Conservation (phyloP, 352 stramenopile species). For the Achlya hypogyna region DNA sequence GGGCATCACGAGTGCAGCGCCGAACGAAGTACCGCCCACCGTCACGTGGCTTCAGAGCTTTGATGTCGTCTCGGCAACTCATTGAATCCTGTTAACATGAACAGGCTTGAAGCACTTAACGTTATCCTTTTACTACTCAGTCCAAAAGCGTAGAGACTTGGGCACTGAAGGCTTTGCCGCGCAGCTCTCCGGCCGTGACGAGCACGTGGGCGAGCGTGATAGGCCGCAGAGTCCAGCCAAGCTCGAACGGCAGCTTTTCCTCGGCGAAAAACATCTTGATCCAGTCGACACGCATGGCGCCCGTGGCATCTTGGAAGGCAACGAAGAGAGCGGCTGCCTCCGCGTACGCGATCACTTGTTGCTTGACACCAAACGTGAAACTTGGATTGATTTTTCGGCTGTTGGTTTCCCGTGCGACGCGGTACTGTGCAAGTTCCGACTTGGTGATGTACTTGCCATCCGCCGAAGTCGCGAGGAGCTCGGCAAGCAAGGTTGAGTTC, state of each 20-base stretch:
- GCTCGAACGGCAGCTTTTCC: slow-evolving; percentile 18
- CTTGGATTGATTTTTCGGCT: slow-evolving; percentile 33
- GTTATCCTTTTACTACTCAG: not conserved
- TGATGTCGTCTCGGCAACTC: too few relatives aligned
- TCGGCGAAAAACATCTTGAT: slow-evolving; percentile 16
- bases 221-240: slow-evolving; percentile 4
- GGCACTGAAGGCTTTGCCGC: not conserved
- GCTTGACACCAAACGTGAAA: slow-evolving; percentile 36
- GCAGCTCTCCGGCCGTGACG: not conserved
- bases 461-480: slow-evolving; percentile 29
- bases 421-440: slow-evolving; percentile 33
- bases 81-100: too few relatives aligned
- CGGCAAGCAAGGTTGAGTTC: slow-evolving; percentile 35
- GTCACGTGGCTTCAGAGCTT: too few relatives aligned
- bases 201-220: slow-evolving; percentile 11
- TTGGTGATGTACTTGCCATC: slow-evolving; percentile 29
- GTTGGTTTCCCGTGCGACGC: slow-evolving; percentile 33
- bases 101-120: not conserved
- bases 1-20: too few relatives aligned
- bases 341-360: slow-evolving; percentile 29
- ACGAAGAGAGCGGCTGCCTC: slow-evolving; percentile 43
- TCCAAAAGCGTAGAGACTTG: not conserved
- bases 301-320: slow-evolving; percentile 29
- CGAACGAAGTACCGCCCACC: too few relatives aligned
- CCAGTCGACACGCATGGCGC: slow-evolving; percentile 15